phyloP scores from a whole-genome alignment of 2,329 filamentous ascomycete species.

The Xylaria sp. region DNA sequence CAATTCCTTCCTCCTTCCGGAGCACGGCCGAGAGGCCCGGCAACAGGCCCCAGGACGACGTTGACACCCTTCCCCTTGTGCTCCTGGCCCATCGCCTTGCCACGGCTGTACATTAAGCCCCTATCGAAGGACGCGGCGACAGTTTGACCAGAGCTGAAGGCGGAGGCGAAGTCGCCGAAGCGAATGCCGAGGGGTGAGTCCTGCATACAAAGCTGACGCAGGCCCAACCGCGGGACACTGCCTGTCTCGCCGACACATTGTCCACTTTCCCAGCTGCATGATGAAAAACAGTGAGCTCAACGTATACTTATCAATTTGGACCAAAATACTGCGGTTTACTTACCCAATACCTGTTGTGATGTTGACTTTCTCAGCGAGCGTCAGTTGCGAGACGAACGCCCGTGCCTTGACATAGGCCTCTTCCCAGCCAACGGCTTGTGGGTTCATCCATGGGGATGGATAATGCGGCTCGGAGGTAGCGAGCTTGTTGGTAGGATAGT shows the following conservation, averaged over 20 bases:
- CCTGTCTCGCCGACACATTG: constrained; percentile 82
- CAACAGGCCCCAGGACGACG: constrained; percentile 77
- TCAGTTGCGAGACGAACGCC: constrained; percentile 83
- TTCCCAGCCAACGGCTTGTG: constrained; percentile 76
- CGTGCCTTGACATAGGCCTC: constrained; percentile 80
- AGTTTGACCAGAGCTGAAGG: constrained; percentile 80
- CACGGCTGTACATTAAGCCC: constrained; percentile 74
- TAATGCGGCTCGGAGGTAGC: constrained; percentile 61
- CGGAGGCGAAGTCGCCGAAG: constrained; percentile 80
- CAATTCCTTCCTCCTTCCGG: constrained; percentile 77
- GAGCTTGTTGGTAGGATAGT: constrained; percentile 36
- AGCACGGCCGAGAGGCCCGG: constrained; percentile 75
- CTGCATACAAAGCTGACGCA: constrained; percentile 83
- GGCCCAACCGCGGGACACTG: constrained; percentile 73
- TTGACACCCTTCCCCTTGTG: constrained; percentile 78
- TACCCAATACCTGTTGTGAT: constrained; percentile 90
- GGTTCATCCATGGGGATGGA: constrained; percentile 87
- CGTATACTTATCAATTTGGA: background rate
- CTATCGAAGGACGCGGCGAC: constrained; percentile 87
- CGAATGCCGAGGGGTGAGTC: constrained; percentile 86
- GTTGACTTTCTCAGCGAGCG: constrained; percentile 90
- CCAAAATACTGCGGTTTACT: constrained; percentile 54
- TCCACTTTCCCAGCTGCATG: constrained; percentile 70
- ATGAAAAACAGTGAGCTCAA: constrained; percentile 15
- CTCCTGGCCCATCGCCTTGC: constrained; percentile 77